A percentile compares a stretch with the other conserved stretches of the same genome.
phyloP scores from a whole-genome alignment of 345 rosid species.

The Citrus glauca region DNA sequence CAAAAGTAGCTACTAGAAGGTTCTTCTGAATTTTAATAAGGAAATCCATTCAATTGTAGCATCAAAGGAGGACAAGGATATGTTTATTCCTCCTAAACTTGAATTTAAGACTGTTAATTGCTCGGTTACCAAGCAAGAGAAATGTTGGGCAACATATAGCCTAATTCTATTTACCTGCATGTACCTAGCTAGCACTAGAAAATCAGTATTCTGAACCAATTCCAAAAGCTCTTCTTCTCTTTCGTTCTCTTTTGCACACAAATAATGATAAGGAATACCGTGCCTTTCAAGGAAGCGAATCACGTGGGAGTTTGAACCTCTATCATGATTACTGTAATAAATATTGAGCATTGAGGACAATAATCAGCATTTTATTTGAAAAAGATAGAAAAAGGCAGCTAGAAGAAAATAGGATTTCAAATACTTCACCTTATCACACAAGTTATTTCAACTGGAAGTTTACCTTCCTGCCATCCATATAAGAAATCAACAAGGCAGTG shows the following conservation, averaged over 20 bases:
- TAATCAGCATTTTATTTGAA: slow-evolving; percentile 4
- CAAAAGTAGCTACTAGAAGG: slow-evolving; percentile 4
- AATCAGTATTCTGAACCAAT: slow-evolving; percentile 79
- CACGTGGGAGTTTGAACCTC: slow-evolving; percentile 85
- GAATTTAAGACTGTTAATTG: not conserved
- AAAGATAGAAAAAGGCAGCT: not conserved
- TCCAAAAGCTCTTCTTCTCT: slow-evolving; percentile 77
- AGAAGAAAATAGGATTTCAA: not conserved
- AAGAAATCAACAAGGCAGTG: slow-evolving; percentile 89
- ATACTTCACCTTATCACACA: slow-evolving; percentile 76
- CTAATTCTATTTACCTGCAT: slow-evolving; percentile 75
- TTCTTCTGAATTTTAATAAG: not conserved
- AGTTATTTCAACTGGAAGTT: slow-evolving; percentile 79
- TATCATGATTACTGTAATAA: slow-evolving; percentile 73
- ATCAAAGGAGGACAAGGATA: slow-evolving; percentile 1
- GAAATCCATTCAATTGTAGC: not conserved
- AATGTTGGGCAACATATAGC: not conserved
- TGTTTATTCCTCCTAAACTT: not conserved
- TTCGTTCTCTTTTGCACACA: slow-evolving; percentile 53
- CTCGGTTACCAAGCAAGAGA: not conserved
- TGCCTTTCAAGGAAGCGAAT: slow-evolving; percentile 80
- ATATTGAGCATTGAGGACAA: not conserved
- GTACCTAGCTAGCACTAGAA: slow-evolving; percentile 91
- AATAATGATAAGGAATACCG: slow-evolving; percentile 78
- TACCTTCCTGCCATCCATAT: slow-evolving; percentile 88